These are phyloP conservation scores for Volvariella surrecta DNA, from an alignment of 1,284 basidiomycete species.

Conservation along the genomic window DNA sequence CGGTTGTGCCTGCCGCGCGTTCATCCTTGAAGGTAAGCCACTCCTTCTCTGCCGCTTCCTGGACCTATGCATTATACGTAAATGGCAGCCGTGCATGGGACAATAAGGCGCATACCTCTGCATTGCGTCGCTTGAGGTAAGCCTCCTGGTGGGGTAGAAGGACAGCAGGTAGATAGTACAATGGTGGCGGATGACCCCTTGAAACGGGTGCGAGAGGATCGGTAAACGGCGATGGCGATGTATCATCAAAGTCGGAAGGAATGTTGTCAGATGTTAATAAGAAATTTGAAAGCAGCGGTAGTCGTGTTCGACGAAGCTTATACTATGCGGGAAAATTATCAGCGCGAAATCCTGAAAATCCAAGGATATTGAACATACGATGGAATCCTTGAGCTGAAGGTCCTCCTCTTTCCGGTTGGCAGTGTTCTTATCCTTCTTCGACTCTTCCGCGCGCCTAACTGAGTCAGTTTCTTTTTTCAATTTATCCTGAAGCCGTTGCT, in stretches of 20 bases:
- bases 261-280: conserved; percentile 66
- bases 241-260: conserved; percentile 24
- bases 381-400: conserved; percentile 66
- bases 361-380: conserved; percentile 38
- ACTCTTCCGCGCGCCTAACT: conserved; percentile 74
- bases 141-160: conserved; percentile 63
- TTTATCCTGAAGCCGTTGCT: conserved; percentile 73
- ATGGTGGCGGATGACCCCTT: conserved; percentile 61
- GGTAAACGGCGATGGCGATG: conserved; percentile 20
- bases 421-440: conserved; percentile 66
- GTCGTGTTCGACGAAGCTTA: conserved; percentile 58
- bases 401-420: conserved; percentile 76
- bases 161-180: conserved; percentile 67
- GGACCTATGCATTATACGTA: conserved; percentile 34
- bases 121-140: conserved; percentile 53
- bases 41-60: conserved; percentile 56
- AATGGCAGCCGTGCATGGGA: conserved; percentile 5
- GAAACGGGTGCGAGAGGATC: conserved; percentile 43
- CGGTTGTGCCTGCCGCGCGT: conserved; percentile 47
- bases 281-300: conserved; percentile 69
- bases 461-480: conserved; percentile 74
- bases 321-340: conserved; percentile 31
- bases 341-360: not conserved
- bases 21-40: conserved; percentile 57
- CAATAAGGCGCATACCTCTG: conserved; percentile 35